Percentiles rank a stretch among this genome's conserved stretches.
phyloP scores from a whole-genome alignment of 2,329 filamentous ascomycete species.

The Xylariaceae sp. region DNA sequence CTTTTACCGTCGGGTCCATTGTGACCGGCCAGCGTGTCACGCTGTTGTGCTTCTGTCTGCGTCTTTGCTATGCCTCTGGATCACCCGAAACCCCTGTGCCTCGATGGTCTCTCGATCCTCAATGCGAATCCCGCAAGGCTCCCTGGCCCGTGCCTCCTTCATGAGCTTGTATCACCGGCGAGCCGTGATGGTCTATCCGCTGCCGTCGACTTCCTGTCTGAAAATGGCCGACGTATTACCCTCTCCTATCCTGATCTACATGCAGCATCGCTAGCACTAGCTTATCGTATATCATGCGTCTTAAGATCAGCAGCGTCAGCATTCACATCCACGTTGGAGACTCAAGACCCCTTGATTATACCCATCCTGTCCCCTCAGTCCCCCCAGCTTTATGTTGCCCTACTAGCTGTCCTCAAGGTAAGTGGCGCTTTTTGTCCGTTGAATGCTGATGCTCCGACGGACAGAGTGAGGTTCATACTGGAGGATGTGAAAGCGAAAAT shows the following conservation, averaged over 20 bases:
- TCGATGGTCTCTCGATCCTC: conserved; percentile 56
- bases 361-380: conserved; percentile 82
- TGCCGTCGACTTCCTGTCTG: conserved; percentile 70
- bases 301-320: conserved; percentile 31
- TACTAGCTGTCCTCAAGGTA: conserved; percentile 78
- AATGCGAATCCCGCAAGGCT: conserved; percentile 61
- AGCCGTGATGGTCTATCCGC: conserved; percentile 40
- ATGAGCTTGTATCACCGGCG: conserved; percentile 62
- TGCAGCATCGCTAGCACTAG: conserved; percentile 60
- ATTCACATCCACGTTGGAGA: not conserved
- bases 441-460: conserved; percentile 76
- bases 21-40: conserved; percentile 2
- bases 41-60: not conserved
- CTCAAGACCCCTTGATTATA: conserved; percentile 59
- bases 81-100: conserved; percentile 9
- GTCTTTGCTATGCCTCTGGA: conserved; percentile 13
- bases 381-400: conserved; percentile 76
- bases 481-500: conserved; percentile 75
- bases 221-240: conserved; percentile 51
- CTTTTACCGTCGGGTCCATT: not conserved
- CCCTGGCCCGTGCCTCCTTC: conserved; percentile 50
- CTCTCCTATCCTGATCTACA: conserved; percentile 72
- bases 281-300: conserved; percentile 54
- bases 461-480: conserved; percentile 81
- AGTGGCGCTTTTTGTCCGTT: conserved; percentile 88